A percentile compares a stretch with the other conserved stretches of the same genome.
Conservation (phyloP, 2,329 filamentous ascomycete genomes). For the Cladosporium cucumerinum region DNA sequence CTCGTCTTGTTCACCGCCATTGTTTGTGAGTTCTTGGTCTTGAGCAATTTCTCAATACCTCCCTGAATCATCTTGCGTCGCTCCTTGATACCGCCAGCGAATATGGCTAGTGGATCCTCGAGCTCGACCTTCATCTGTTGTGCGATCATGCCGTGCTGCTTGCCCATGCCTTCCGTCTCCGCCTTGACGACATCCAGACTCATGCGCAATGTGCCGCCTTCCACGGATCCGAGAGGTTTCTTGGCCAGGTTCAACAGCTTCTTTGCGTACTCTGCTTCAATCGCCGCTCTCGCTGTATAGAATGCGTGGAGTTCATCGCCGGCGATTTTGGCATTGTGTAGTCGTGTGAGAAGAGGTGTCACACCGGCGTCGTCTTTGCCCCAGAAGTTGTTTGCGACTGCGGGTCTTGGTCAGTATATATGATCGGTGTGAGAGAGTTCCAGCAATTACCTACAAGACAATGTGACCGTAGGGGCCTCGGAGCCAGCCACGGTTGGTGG, state of each 20-base stretch:
- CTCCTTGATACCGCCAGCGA: conserved; percentile 94
- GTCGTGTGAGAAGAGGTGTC: conserved; percentile 82
- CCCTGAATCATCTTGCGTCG: conserved; percentile 92
- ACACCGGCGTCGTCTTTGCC: conserved; percentile 98
- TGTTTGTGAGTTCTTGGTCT: conserved; percentile 89
- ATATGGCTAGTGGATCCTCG: conserved; percentile 88
- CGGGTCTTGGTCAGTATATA: conserved; percentile 32
- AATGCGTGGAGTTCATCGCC: conserved; percentile 91
- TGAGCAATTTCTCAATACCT: conserved; percentile 90
- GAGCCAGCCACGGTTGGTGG: conserved; percentile 32
- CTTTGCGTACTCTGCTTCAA: conserved; percentile 94
- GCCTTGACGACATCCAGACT: conserved; percentile 85
- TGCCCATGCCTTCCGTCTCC: conserved; percentile 90
- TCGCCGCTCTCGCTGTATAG: conserved; percentile 83
- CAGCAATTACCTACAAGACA: conserved; percentile 32
- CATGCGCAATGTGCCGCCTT: conserved; percentile 75
- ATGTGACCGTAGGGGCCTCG: conserved; percentile 36
- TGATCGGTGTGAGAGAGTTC: too few species aligned
- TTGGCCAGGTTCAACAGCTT: conserved; percentile 82
- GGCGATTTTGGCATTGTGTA: conserved; percentile 90
- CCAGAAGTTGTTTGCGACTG: conserved; percentile 99
- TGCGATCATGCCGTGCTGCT: conserved; percentile 86
- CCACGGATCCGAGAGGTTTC: conserved; percentile 84
- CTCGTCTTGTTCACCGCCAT: conserved; percentile 88
- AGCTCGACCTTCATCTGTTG: conserved; percentile 93